Evolutionary conservation across 768 basidiomycete species (phyloP).

Genomic region (Leccinum rimulosum): DNA sequence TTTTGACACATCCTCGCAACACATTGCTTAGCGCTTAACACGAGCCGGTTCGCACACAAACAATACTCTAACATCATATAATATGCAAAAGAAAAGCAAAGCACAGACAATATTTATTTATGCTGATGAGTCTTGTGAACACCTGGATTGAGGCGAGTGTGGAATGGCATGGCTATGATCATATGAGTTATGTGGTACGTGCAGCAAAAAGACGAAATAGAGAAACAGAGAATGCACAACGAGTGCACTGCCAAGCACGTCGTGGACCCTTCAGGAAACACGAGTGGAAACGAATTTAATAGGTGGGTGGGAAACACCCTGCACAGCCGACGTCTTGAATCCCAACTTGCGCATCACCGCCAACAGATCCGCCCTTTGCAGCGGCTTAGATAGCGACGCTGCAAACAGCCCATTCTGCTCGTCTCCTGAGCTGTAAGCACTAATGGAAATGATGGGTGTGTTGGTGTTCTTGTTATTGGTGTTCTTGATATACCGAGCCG

Average conservation of each 20-base stretch:
- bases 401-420: conserved; percentile 71
- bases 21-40: conserved; percentile 1
- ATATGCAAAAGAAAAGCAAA: conserved; percentile 35
- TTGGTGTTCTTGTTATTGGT: conserved; percentile 93
- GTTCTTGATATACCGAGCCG: conserved; percentile 95
- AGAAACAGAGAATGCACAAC: conserved; percentile 25
- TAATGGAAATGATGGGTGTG: conserved; percentile 91
- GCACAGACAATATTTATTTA: conserved; percentile 18
- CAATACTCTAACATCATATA: conserved; percentile 46
- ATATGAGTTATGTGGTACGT: conserved; percentile 30
- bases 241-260: conserved; percentile 9
- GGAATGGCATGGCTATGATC: conserved; percentile 28
- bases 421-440: conserved; percentile 78
- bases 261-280: conserved; percentile 21
- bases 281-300: conserved; percentile 50
- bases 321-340: conserved; percentile 81
- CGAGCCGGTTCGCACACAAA: conserved; percentile 9
- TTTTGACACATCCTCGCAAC: not conserved
- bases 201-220: conserved; percentile 31
- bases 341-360: conserved; percentile 82
- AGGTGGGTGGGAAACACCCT: conserved; percentile 46
- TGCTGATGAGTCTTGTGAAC: conserved; percentile 30
- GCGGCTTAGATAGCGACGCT: conserved; percentile 82
- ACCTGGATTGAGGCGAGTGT: conserved; percentile 24
- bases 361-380: conserved; percentile 85